These are phyloP conservation scores for Chaetomidium leptoderma DNA, from an alignment of 495 filamentous ascomycete species.

Conservation along the genomic window DNA sequence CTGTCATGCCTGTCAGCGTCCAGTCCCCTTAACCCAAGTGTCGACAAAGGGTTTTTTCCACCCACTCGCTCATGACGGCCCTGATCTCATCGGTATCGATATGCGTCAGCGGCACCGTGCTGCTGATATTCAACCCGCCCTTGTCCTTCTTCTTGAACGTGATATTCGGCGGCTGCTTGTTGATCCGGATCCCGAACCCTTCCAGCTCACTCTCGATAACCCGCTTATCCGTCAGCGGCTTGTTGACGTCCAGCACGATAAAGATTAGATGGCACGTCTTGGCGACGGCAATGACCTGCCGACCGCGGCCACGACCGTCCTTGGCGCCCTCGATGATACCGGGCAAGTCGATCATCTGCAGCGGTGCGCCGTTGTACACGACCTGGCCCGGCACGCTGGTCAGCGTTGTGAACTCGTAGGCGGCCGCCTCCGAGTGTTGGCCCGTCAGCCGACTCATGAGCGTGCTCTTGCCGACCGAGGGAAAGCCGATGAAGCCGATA, in stretches of 20 bases:
- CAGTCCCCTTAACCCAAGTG: not conserved
- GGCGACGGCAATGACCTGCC: slow-evolving; percentile 97
- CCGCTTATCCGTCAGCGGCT: slow-evolving; percentile 93
- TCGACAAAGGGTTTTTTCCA: not conserved
- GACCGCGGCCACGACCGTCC: slow-evolving; percentile 95
- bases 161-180: slow-evolving; percentile 96
- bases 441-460: slow-evolving; percentile 92
- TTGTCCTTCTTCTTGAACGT: slow-evolving; percentile 99
- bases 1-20: slow-evolving; percentile 16
- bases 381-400: slow-evolving; percentile 98
- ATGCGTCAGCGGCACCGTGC: slow-evolving; percentile 84
- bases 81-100: slow-evolving; percentile 95
- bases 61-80: slow-evolving; percentile 82
- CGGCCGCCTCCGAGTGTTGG: slow-evolving; percentile 93
- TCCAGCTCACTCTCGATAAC: slow-evolving; percentile 96
- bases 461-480: slow-evolving; percentile 96
- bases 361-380: slow-evolving; percentile 88
- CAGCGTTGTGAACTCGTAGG: slow-evolving; percentile 97
- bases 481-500: slow-evolving; percentile 84
- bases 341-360: slow-evolving; percentile 97
- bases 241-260: slow-evolving; percentile 98
- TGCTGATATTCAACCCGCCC: slow-evolving; percentile 90
- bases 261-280: slow-evolving; percentile 99
- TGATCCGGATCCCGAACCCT: slow-evolving; percentile 95
- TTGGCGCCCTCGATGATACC: slow-evolving; percentile 99